A percentile compares a stretch with the other conserved stretches of the same genome.
phyloP scores from a whole-genome alignment of 1,139 yeast genomes.

The Nakaseomyces delphensis region DNA sequence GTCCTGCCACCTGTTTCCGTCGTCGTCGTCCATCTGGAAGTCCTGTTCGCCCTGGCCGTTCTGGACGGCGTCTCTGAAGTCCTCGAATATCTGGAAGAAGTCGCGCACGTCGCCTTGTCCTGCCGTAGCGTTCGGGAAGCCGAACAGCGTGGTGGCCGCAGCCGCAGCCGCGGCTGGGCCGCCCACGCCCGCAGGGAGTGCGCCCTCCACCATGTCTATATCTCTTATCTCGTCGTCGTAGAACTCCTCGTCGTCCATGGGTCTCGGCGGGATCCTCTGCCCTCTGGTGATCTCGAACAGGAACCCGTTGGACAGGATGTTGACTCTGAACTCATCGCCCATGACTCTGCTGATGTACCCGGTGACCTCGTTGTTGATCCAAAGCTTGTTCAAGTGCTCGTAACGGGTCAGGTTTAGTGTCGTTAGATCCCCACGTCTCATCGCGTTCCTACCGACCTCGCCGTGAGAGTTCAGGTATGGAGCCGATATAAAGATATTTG shows the following conservation, averaged over 20 bases:
- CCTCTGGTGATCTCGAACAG: conserved; percentile 26
- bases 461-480: conserved; percentile 71
- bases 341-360: conserved; percentile 34
- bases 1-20: neutral
- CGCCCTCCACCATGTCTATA: conserved; percentile 18
- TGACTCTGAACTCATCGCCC: conserved; percentile 31
- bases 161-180: conserved; percentile 7
- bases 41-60: conserved; percentile 11
- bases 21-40: conserved; percentile 5
- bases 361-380: conserved; percentile 51
- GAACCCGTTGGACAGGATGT: conserved; percentile 28
- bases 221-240: conserved; percentile 18
- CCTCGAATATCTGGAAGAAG: conserved; percentile 25
- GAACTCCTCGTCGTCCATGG: conserved; percentile 16
- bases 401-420: conserved; percentile 45
- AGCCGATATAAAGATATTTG: conserved; percentile 40
- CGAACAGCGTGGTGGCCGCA: conserved; percentile 11
- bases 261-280: conserved; percentile 18
- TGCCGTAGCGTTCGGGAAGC: conserved; percentile 17
- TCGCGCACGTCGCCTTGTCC: conserved; percentile 23
- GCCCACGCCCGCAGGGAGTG: conserved; percentile 15
- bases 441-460: conserved; percentile 50
- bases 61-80: conserved; percentile 16
- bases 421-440: conserved; percentile 47
- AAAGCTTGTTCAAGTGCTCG: conserved; percentile 45